These are phyloP conservation scores for Mimosa pudica DNA, from an alignment of 306 rosid genomes.

Conservation along the genomic window DNA sequence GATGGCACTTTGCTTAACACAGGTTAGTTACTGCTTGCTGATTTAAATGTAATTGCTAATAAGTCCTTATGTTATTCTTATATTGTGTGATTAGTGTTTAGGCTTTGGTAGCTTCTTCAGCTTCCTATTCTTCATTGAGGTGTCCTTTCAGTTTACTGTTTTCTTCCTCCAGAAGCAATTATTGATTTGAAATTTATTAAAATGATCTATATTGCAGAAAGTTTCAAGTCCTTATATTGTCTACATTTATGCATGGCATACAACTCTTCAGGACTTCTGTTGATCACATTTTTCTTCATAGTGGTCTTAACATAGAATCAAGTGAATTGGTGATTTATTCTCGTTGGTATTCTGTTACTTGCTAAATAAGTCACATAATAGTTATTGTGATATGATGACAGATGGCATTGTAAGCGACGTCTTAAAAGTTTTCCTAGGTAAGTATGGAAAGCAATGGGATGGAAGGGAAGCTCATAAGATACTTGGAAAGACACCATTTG, in stretches of 20 bases:
- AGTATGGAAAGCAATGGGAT: conserved; percentile 89
- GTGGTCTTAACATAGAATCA: not conserved
- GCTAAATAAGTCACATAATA: not conserved
- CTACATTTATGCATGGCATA: not conserved
- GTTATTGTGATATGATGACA: conserved; percentile 41
- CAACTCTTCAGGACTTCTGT: not conserved
- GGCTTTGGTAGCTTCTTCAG: not conserved
- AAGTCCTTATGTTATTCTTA: not conserved
- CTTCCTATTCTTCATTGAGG: not conserved
- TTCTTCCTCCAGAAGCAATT: not conserved
- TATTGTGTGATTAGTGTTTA: not conserved
- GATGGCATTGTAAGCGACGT: conserved; percentile 73
- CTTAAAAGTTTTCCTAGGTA: conserved; percentile 53
- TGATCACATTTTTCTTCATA: not conserved
- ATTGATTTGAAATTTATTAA: conserved; percentile 4
- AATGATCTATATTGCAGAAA: not conserved
- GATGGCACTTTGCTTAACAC: conserved; percentile 87
- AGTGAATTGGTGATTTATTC: not conserved
- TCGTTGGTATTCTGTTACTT: conserved; percentile 7
- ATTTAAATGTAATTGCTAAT: not conserved
- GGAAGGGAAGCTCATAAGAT: conserved; percentile 74
- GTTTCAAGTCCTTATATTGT: not conserved
- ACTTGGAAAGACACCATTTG: conserved; percentile 71
- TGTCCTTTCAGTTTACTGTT: conserved; percentile 2
- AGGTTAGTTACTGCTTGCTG: conserved; percentile 45